A percentile compares a stretch with the other conserved stretches of the same genome.
Evolutionary conservation across 1,284 basidiomycete species (phyloP).

Genomic region (Marasmius oreades): DNA sequence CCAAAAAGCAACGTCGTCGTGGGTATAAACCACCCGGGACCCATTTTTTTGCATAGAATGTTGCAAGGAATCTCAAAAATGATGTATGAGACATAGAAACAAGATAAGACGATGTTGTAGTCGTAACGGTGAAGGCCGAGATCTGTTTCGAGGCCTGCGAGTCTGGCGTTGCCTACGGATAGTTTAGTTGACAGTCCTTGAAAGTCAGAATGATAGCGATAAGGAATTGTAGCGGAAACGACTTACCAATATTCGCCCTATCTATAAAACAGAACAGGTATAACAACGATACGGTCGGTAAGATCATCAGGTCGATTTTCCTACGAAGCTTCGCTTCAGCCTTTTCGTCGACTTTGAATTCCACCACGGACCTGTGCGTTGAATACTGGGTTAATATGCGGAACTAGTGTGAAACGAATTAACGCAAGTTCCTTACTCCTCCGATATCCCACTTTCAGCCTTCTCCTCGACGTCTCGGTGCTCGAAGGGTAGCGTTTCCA

Average conservation of each 20-base stretch:
- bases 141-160: slow-evolving; percentile 12
- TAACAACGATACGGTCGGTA: neutral
- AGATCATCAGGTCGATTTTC: neutral
- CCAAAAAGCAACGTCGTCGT: neutral
- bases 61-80: neutral
- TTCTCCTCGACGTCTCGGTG: too few species aligned
- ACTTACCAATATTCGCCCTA: slow-evolving; percentile 1
- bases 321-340: neutral
- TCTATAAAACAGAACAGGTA: slow-evolving; percentile 5
- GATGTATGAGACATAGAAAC: slow-evolving; percentile 7
- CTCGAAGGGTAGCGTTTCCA: too few species aligned
- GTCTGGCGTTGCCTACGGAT: slow-evolving; percentile 6
- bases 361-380: too few species aligned
- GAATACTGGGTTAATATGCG: too few species aligned
- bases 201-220: too few species aligned
- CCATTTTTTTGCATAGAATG: neutral
- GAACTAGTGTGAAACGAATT: too few species aligned
- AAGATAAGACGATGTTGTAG: slow-evolving; percentile 8
- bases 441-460: too few species aligned
- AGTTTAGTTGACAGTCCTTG: neutral
- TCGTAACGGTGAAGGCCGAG: slow-evolving; percentile 10
- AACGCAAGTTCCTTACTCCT: too few species aligned
- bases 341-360: neutral
- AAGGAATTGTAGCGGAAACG: too few species aligned
- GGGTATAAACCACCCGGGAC: neutral